phyloP scores from a whole-genome alignment of 768 basidiomycete genomes.

The Lepiota brunneoincarnata region DNA sequence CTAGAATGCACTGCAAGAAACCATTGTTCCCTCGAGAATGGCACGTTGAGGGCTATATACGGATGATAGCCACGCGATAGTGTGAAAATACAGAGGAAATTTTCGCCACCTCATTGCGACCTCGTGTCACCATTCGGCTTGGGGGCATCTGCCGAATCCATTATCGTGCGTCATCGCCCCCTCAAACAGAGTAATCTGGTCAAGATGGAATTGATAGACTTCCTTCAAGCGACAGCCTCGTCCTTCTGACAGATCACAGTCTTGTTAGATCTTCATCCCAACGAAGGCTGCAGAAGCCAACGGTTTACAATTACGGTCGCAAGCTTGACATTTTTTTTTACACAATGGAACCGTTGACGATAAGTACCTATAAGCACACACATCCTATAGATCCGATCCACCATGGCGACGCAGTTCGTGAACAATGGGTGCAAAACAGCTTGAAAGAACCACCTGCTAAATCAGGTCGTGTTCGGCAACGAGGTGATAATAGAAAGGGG shows the following conservation, averaged over 20 bases:
- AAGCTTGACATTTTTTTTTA: background rate
- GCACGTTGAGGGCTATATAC: conserved; percentile 9
- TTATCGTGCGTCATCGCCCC: conserved; percentile 13
- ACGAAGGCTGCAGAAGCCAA: background rate
- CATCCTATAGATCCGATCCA: background rate
- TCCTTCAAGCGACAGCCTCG: background rate
- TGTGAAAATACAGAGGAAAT: conserved; percentile 6
- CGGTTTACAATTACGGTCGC: background rate
- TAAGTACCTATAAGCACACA: background rate
- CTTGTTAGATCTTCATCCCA: background rate
- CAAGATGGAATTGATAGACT: conserved; percentile 6
- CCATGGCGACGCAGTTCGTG: background rate
- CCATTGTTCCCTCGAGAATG: conserved; percentile 9
- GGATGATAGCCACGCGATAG: conserved; percentile 9
- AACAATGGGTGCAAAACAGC: background rate
- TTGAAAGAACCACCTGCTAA: conserved; percentile 5
- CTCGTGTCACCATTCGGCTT: conserved; percentile 8
- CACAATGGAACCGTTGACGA: background rate
- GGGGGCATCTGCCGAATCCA: conserved; percentile 7
- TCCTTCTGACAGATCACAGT: background rate
- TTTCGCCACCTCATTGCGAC: conserved; percentile 8
- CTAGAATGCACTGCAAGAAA: conserved; percentile 6
- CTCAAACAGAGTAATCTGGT: conserved; percentile 3
- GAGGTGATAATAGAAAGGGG: conserved; percentile 24
- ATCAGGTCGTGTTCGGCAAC: conserved; percentile 12